Evolutionary conservation across 2,329 filamentous ascomycete species (phyloP), one percentile per base, ranked within the genome.

Genomic region (Hortaea sp.): DNA sequence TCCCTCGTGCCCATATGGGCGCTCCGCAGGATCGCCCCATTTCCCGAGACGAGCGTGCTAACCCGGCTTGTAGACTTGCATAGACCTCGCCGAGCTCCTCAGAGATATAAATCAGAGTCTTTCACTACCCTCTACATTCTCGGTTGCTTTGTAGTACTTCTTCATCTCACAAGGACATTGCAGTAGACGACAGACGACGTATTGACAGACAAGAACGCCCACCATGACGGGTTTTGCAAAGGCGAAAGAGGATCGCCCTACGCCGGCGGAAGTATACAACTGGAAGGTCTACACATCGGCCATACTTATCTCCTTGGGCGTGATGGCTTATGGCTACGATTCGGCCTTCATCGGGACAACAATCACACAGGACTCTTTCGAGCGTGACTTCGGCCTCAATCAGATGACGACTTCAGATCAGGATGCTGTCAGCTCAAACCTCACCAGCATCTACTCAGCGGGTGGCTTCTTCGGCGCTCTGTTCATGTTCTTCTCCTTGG

Each of bases 221-320:
- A 59, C 37, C 34, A 66, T 64, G 59, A 62, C 58, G 39, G 64
- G 62, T 35, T 67, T 69, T 61, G 43, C 73, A 53, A 67, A 69
- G 43, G 72, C 72, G 34, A 69, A 72, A 34, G 75, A 77, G 57
- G 75, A 78, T 58, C 66, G 75, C 53, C 74, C 74, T 28, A 78
- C 74, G 51, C 75, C 75, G 13, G 66, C 69, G 48, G 72, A 76
- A 60, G 74, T 77, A 51, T 76, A 76, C 60, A 76, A 76, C 50
- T 72, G 69, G 69, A 65, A 69, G 3, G 60, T 76, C 20, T 77
- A 77, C 53, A 63, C 60, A 5, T 67, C 72, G 41, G 67, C 71
- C 0, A 55, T 68, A n/a, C 64, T 75, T 29, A 74, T 76, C 40
- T 68, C 73, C 4, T 70, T 69, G 12, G 73, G 73, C 10, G 57